Evolutionary conservation across 495 filamentous ascomycete genomes (phyloP), one percentile per base, ranked within the genome.

Genomic region (Trichodelitschia bisporula): DNA sequence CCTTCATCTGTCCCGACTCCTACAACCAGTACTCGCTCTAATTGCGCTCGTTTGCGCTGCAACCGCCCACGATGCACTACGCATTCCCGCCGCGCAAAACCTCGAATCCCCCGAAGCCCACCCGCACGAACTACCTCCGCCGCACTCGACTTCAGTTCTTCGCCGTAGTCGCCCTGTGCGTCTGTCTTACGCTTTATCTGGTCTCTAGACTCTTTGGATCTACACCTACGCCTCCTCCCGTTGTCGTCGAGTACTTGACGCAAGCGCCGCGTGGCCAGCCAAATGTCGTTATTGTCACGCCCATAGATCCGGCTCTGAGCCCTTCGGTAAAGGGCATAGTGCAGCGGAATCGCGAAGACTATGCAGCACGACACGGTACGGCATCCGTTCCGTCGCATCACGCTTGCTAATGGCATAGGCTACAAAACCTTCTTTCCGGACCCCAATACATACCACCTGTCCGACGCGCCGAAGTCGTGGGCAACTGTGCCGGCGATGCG

Each of bases 351-450:
- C 58, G 89, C 43, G 55, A 69, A 41, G 64, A 77, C 40, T 99
- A 95, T 51, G 89, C 89, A 2, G 56, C 63, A 33, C 71, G 67
- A 43, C 84, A 95, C 55, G 89, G 84, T 92, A 67, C 37, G 64
- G 39, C 29, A 28, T n/a, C 6, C 18, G 13, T n/a, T n/a, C n/a
- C n/a, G n/a, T n/a, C n/a, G n/a, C n/a, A n/a, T n/a, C n/a, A n/a
- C 19, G n/a, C 15, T 10, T 29, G 21, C 21, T 24, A 12, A 24
- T 8, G 8, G 12, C 12, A 13, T 36, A 95, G 84, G 83, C 32
- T 95, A 99, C 47, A 58, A 64, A 20, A 76, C 76, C 30, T 89
- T 95, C 56, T 72, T 91, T 47, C 64, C 72, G 33, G 71, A 66
- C 29, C 47, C 55, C 4, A 57, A 60, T 41, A 74, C 90, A 44